Evolutionary conservation across 495 filamentous ascomycete genomes (phyloP).

Genomic region (Penicillium robsamsonii): DNA sequence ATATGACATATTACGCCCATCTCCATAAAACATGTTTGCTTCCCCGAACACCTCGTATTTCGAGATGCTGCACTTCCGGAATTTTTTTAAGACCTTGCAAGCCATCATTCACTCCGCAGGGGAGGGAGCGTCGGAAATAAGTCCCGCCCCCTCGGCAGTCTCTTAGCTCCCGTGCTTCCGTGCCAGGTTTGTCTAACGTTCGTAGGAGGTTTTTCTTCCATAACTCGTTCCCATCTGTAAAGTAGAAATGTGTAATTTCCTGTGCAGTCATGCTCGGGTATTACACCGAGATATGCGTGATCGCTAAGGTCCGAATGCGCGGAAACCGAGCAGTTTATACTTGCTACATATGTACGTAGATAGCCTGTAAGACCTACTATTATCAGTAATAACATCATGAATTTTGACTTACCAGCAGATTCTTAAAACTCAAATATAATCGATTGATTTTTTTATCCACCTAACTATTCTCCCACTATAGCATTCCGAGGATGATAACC

Average conservation of each 20-base stretch:
- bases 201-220: neutral
- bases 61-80: too few relatives aligned
- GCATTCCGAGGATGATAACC: constrained; percentile 50
- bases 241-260: neutral
- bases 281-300: neutral
- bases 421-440: constrained; percentile 42
- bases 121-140: too few relatives aligned
- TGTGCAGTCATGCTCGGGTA: too few relatives aligned
- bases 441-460: constrained; percentile 55
- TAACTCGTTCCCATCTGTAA: neutral
- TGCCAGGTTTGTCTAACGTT: neutral
- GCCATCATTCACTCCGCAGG: neutral
- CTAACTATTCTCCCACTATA: constrained; percentile 51
- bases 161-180: neutral
- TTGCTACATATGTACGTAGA: neutral
- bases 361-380: neutral
- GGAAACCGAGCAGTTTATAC: constrained; percentile 4
- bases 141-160: too few relatives aligned
- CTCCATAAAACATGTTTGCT: neutral
- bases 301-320: constrained; percentile 25
- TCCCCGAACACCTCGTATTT: neutral
- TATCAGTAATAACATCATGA: constrained; percentile 36
- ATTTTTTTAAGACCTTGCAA: neutral
- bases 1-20: neutral
- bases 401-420: constrained; percentile 52